phyloP scores from a whole-genome alignment of 2,329 filamentous ascomycete species.

The Stylonectria norvegica region DNA sequence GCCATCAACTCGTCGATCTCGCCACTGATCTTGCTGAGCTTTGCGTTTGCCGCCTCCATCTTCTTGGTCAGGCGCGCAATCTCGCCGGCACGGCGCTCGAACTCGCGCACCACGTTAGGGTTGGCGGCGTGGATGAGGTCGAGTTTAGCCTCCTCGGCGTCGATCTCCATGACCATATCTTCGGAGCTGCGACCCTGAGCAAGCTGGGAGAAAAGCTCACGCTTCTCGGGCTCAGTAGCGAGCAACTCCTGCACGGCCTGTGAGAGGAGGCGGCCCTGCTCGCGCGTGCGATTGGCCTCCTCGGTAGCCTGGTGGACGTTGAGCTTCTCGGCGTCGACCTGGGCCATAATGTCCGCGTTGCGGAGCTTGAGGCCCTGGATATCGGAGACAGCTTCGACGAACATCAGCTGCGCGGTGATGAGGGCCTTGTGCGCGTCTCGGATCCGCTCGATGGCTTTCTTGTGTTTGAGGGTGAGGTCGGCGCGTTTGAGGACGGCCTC shows the following conservation, averaged over 20 bases:
- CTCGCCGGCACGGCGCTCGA: slow-evolving; percentile 65
- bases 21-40: slow-evolving; percentile 52
- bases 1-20: slow-evolving; percentile 64
- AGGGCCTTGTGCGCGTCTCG: slow-evolving; percentile 60
- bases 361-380: slow-evolving; percentile 63
- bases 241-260: slow-evolving; percentile 40
- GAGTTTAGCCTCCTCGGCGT: slow-evolving; percentile 69
- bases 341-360: slow-evolving; percentile 56
- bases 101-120: slow-evolving; percentile 71
- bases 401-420: slow-evolving; percentile 65
- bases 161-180: slow-evolving; percentile 69
- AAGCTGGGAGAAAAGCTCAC: slow-evolving; percentile 42
- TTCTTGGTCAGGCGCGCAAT: slow-evolving; percentile 62
- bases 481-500: slow-evolving; percentile 54
- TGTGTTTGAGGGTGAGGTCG: slow-evolving; percentile 48
- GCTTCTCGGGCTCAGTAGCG: slow-evolving; percentile 36
- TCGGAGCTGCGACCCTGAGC: slow-evolving; percentile 53
- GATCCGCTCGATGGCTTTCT: slow-evolving; percentile 61
- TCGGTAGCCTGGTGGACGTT: slow-evolving; percentile 36
- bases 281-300: slow-evolving; percentile 35
- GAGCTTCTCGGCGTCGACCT: slow-evolving; percentile 45
- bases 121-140: slow-evolving; percentile 78
- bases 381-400: slow-evolving; percentile 82
- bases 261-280: slow-evolving; percentile 30
- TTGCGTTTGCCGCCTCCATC: slow-evolving; percentile 52